Conservation (phyloP, 768 basidiomycete species). For the Clavaria fumosa region DNA sequence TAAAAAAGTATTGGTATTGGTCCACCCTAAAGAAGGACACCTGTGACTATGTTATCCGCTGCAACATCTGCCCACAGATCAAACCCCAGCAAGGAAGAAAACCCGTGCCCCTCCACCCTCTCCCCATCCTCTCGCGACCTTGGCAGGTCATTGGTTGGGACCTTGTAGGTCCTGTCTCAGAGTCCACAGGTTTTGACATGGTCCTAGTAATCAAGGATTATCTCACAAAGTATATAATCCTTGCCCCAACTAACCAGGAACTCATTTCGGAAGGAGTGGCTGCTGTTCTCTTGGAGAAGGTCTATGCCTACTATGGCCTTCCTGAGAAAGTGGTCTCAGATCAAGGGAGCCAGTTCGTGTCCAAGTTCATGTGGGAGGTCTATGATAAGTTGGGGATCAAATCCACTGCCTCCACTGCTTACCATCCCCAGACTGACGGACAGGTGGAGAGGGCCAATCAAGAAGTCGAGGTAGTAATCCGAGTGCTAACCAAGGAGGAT, state of each 20-base stretch:
- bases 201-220: background rate
- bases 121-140: background rate
- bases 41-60: too few relatives aligned
- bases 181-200: background rate
- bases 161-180: background rate
- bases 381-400: background rate
- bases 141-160: background rate
- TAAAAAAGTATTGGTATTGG: too few relatives aligned
- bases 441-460: background rate
- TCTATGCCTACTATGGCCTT: slow-evolving; percentile 3
- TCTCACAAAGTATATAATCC: background rate
- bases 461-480: background rate
- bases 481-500: background rate
- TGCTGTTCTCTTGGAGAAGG: background rate
- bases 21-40: too few relatives aligned
- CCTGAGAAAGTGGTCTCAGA: slow-evolving; percentile 1
- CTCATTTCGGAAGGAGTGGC: slow-evolving; percentile 2
- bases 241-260: background rate
- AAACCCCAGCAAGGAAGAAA: background rate
- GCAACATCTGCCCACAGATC: background rate
- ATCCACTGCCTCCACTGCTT: background rate
- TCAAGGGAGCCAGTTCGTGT: background rate
- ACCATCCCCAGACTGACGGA: background rate
- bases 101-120: background rate
- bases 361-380: background rate